These are phyloP conservation scores for Umbilicus rupestris DNA, from an alignment of 164 flowering plant genomes.

Conservation along the genomic window DNA sequence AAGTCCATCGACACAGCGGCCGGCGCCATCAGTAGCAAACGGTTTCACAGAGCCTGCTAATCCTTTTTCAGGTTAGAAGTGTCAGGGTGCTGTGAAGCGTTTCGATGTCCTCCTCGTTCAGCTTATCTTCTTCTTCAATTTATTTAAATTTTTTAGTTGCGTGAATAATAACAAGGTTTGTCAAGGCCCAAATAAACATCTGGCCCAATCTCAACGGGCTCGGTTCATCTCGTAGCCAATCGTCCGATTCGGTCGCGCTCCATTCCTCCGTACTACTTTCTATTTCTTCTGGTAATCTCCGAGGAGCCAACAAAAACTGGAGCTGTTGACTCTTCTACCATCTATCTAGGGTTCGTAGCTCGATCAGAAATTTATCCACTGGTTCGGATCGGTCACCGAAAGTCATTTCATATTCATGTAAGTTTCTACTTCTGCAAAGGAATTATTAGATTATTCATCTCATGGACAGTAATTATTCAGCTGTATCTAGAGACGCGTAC, in stretches of 20 bases:
- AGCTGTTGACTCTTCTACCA: not conserved
- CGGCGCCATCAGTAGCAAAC: not conserved
- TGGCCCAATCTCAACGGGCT: no score
- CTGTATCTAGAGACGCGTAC: not conserved
- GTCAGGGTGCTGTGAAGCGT: not conserved
- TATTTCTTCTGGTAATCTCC: no score
- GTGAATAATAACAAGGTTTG: no score
- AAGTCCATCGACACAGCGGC: not conserved
- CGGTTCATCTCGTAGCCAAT: no score
- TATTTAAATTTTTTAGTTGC: no score
- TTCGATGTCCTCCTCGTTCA: not conserved
- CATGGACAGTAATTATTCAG: constrained; percentile 6
- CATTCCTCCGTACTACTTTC: no score
- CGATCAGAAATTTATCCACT: not conserved
- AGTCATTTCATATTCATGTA: no score
- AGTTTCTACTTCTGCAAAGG: not conserved
- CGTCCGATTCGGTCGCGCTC: no score
- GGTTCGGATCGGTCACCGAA: not conserved
- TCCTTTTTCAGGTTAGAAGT: not conserved
- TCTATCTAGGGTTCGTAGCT: not conserved
- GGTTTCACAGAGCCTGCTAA: no score
- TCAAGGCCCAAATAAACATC: no score
- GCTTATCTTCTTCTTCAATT: not conserved
- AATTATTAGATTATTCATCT: not conserved
- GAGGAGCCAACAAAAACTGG: no score